Percentiles rank a stretch among this genome's conserved stretches.
Conservation (phyloP, 2,329 filamentous ascomycete genomes). For the Pseudocercospora cruenta region DNA sequence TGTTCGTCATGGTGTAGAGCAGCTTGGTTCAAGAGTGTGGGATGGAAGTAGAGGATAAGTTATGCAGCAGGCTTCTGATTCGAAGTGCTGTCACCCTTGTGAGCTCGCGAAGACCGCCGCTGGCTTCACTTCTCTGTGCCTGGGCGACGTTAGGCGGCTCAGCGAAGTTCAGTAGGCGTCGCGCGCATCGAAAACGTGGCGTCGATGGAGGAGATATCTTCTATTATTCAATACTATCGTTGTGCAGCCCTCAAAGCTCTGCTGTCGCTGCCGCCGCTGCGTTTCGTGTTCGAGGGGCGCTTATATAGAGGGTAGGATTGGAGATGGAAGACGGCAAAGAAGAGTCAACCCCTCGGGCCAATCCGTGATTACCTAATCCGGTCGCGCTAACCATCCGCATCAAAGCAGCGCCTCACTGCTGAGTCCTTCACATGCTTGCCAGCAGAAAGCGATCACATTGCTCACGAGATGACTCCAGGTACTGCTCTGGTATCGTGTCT, state of each 20-base stretch:
- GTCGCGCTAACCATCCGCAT: neutral
- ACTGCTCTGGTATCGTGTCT: too few species aligned
- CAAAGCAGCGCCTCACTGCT: neutral
- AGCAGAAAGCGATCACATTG: too few species aligned
- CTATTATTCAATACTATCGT: slow-evolving; percentile 12
- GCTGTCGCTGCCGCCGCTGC: slow-evolving; percentile 7
- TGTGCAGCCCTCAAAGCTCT: slow-evolving; percentile 2
- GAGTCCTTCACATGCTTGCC: too few species aligned
- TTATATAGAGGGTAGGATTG: slow-evolving; percentile 7
- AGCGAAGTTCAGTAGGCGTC: slow-evolving; percentile 8
- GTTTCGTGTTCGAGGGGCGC: neutral
- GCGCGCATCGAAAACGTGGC: slow-evolving; percentile 5
- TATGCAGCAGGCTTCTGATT: neutral
- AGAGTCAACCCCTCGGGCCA: neutral
- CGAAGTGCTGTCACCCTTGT: slow-evolving; percentile 3
- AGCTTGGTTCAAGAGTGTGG: neutral
- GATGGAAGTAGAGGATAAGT: neutral
- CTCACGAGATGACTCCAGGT: too few species aligned
- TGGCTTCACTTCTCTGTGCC: slow-evolving; percentile 10
- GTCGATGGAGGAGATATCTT: slow-evolving; percentile 4
- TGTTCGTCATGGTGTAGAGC: slow-evolving; percentile 33
- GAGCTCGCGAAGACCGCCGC: slow-evolving; percentile 5
- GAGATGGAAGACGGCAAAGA: neutral
- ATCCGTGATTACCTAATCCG: neutral
- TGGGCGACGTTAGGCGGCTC: slow-evolving; percentile 13